These are phyloP conservation scores for Leishmania turanica DNA, from an alignment of 208 protist species.

Conservation along the genomic window DNA sequence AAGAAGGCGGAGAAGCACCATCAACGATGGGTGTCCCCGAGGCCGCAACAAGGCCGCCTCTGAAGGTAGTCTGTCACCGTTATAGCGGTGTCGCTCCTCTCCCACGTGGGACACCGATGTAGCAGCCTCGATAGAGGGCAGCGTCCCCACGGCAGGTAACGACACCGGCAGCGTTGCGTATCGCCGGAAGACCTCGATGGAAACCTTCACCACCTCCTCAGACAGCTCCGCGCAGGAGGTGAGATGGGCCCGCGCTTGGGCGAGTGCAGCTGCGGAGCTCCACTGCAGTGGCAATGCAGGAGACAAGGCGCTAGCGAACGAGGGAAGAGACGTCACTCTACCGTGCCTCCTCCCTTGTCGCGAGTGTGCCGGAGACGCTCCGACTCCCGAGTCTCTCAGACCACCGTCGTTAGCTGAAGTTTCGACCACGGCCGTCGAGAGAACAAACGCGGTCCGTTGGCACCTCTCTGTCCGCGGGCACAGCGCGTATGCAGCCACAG, in stretches of 20 bases:
- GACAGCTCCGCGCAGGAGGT: neutral
- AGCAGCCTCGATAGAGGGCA: neutral
- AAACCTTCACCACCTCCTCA: constrained; percentile 16
- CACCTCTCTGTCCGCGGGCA: constrained; percentile 12
- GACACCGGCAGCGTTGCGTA: constrained; percentile 38
- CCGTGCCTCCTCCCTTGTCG: neutral
- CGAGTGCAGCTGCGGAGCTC: neutral
- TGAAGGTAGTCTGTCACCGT: neutral
- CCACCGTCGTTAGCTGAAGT: neutral
- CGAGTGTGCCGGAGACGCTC: neutral
- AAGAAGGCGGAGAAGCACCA: constrained; percentile 40
- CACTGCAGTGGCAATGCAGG: constrained; percentile 6
- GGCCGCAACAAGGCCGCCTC: neutral
- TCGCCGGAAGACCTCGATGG: constrained; percentile 40
- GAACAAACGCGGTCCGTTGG: constrained; percentile 8
- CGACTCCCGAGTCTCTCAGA: neutral
- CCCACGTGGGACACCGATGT: neutral
- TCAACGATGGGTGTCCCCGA: constrained; percentile 27
- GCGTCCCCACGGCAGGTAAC: neutral
- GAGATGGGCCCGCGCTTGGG: constrained; percentile 9
- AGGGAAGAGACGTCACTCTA: neutral
- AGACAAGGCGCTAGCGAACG: constrained; percentile 5
- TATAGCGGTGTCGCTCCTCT: neutral
- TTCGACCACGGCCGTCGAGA: neutral
- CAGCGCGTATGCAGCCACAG: neutral